Evolutionary conservation across 495 filamentous ascomycete genomes (phyloP).

Genomic region (Aspergillus biplanus): DNA sequence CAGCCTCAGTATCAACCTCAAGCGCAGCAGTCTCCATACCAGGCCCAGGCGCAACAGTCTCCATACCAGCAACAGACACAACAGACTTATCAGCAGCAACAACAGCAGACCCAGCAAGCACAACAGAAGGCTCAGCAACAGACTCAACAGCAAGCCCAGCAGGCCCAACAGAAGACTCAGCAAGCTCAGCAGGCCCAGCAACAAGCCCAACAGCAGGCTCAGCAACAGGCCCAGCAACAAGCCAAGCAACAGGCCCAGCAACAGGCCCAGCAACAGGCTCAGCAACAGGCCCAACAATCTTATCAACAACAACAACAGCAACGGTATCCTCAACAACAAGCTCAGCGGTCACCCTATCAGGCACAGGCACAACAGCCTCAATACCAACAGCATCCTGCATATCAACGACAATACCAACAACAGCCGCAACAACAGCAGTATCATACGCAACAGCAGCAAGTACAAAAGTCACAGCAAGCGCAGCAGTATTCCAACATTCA

Average conservation of each 20-base stretch:
- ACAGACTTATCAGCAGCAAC: conserved; percentile 29
- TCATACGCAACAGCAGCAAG: conserved; percentile 27
- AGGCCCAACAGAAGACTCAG: conserved; percentile 25
- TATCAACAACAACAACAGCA: conserved; percentile 33
- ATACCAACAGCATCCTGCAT: conserved; percentile 27
- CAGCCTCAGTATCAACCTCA: conserved; percentile 17
- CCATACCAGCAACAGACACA: conserved; percentile 27
- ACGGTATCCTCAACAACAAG: conserved; percentile 37
- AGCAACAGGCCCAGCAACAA: conserved; percentile 33
- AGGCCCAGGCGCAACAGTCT: conserved; percentile 20
- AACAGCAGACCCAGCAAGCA: conserved; percentile 18
- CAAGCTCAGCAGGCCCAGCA: conserved; percentile 29
- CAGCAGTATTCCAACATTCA: conserved; percentile 14
- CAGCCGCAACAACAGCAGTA: conserved; percentile 28
- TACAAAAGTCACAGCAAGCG: conserved; percentile 26
- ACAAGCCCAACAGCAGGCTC: conserved; percentile 31
- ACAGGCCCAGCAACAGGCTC: conserved; percentile 23
- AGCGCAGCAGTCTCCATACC: conserved; percentile 18
- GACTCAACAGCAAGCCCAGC: conserved; percentile 19
- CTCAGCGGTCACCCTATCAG: conserved; percentile 37
- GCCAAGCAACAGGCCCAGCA: conserved; percentile 35
- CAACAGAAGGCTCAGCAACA: conserved; percentile 15
- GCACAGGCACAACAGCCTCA: conserved; percentile 33
- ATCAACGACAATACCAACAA: conserved; percentile 31
- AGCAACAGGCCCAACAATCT: conserved; percentile 15